A percentile compares a stretch with the other conserved stretches of the same genome.
Evolutionary conservation across 2,329 filamentous ascomycete genomes (phyloP).

Genomic region (Capronia coronata): DNA sequence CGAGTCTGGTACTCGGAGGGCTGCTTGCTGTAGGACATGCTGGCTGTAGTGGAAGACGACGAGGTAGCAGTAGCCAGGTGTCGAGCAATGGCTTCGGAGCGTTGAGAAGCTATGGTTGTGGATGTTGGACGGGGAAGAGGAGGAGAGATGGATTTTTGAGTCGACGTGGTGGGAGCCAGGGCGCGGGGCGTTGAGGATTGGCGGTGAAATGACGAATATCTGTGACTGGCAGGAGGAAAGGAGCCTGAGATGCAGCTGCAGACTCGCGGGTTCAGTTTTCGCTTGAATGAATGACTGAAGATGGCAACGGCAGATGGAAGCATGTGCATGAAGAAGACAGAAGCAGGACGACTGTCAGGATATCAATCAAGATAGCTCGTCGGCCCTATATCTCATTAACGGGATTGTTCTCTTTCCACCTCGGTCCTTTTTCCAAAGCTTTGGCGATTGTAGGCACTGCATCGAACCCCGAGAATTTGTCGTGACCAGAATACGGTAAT

Average conservation of each 20-base stretch:
- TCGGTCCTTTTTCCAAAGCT: slow-evolving; percentile 3
- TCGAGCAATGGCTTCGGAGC: slow-evolving; percentile 42
- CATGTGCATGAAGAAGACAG: slow-evolving; percentile 11
- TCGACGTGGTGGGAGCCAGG: slow-evolving; percentile 22
- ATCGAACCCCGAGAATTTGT: slow-evolving; percentile 3
- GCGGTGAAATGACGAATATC: slow-evolving; percentile 24
- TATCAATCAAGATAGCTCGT: neutral
- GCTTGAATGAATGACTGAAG: slow-evolving; percentile 6
- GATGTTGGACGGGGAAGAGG: slow-evolving; percentile 23
- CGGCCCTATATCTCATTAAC: slow-evolving; percentile 3
- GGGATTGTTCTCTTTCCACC: slow-evolving; percentile 5
- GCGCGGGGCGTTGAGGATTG: slow-evolving; percentile 18
- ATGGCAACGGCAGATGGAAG: slow-evolving; percentile 3
- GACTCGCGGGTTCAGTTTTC: slow-evolving; percentile 9
- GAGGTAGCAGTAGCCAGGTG: slow-evolving; percentile 41
- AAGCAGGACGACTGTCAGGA: neutral
- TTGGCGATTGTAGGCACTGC: no score
- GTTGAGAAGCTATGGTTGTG: slow-evolving; percentile 44
- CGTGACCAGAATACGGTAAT: neutral
- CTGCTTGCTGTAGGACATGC: slow-evolving; percentile 45
- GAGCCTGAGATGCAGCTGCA: slow-evolving; percentile 18
- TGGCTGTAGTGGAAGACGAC: slow-evolving; percentile 28
- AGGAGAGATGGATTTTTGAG: slow-evolving; percentile 21
- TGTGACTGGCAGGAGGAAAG: slow-evolving; percentile 15
- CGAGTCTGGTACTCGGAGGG: slow-evolving; percentile 65